Evolutionary conservation across 23 red algal genomes (phyloP).

Genomic region (Rhodosorus marinus): DNA sequence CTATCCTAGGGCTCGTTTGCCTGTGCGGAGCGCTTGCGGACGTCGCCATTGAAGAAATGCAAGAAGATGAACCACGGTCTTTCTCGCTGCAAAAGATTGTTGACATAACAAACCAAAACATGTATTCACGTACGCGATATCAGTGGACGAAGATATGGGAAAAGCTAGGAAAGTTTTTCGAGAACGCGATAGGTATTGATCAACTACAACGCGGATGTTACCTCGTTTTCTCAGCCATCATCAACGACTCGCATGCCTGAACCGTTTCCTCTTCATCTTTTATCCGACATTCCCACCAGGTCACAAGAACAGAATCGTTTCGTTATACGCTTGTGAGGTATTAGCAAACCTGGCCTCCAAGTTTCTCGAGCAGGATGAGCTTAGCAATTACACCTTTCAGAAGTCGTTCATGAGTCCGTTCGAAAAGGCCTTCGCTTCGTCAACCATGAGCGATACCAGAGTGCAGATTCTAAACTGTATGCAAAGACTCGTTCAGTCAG

Average conservation of each 20-base stretch:
- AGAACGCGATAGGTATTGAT: slow-evolving; percentile 44
- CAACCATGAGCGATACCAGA: slow-evolving; percentile 1
- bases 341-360: slow-evolving; percentile 55
- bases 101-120: slow-evolving; percentile 69
- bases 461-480: slow-evolving; percentile 1
- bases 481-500: background rate
- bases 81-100: slow-evolving; percentile 79
- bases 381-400: slow-evolving; percentile 86
- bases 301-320: too few species aligned
- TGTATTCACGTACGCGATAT: slow-evolving; percentile 48
- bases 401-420: slow-evolving; percentile 66
- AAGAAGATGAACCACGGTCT: slow-evolving; percentile 38
- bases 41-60: slow-evolving; percentile 66
- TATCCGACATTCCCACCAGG: too few species aligned
- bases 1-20: slow-evolving; percentile 33
- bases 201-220: too few species aligned
- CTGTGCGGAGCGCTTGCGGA: slow-evolving; percentile 50
- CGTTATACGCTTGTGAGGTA: slow-evolving; percentile 63
- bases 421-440: slow-evolving; percentile 25
- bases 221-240: too few species aligned
- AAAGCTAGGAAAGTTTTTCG: slow-evolving; percentile 48
- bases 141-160: slow-evolving; percentile 80
- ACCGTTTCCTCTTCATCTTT: slow-evolving; percentile 16
- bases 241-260: slow-evolving; percentile 3
- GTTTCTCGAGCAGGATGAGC: slow-evolving; percentile 60